Conservation (phyloP, 1,139 yeast genomes). For the Zygosaccharomyces pseudobailii region DNA sequence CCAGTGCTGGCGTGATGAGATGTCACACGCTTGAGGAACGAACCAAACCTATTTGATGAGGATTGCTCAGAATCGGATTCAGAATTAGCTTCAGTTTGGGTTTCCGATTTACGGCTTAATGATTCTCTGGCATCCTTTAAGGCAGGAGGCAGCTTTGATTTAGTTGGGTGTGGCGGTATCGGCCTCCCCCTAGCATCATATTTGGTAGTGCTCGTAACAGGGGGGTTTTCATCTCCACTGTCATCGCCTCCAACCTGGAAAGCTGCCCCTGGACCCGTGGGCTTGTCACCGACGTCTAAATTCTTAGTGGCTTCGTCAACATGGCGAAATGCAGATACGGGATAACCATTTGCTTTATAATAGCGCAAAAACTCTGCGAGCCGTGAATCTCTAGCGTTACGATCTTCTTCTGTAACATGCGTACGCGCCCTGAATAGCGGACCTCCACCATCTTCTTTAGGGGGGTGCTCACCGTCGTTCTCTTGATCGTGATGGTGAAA, state of each 20-base stretch:
- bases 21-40: conserved; percentile 32
- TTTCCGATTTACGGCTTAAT: neutral
- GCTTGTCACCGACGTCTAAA: neutral
- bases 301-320: neutral
- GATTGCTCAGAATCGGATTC: conserved; percentile 22
- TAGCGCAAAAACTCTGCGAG: conserved; percentile 54
- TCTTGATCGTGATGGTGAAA: neutral
- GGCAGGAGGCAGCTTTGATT: conserved; percentile 48
- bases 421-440: neutral
- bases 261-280: conserved; percentile 5
- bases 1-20: conserved; percentile 20
- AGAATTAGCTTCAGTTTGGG: conserved; percentile 1
- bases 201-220: conserved; percentile 7
- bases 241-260: conserved; percentile 14
- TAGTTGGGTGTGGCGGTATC: conserved; percentile 46
- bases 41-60: conserved; percentile 29
- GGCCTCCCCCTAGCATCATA: conserved; percentile 39
- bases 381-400: conserved; percentile 46
- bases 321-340: conserved; percentile 31
- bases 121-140: conserved; percentile 16
- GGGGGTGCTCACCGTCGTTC: neutral
- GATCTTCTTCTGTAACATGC: conserved; percentile 2
- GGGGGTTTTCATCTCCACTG: neutral
- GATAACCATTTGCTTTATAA: conserved; percentile 39
- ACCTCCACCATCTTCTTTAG: neutral